Conservation (phyloP, 1,139 yeast species). For the Candida frijolesensis region DNA sequence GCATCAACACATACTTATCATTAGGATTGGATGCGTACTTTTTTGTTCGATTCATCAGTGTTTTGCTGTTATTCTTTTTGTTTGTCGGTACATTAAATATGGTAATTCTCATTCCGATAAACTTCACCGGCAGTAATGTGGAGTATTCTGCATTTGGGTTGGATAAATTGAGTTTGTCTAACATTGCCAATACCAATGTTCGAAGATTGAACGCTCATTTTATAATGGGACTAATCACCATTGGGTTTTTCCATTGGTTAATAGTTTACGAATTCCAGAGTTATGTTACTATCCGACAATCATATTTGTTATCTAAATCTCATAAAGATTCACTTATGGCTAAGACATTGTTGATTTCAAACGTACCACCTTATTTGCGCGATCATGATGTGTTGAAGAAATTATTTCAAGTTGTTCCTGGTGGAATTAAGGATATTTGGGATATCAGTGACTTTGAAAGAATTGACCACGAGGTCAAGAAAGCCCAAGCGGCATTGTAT, state of each 20-base stretch:
- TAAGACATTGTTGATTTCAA: conserved; percentile 49
- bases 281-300: conserved; percentile 47
- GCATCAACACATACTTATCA: conserved; percentile 44
- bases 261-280: conserved; percentile 52
- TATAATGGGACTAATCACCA: conserved; percentile 50
- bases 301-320: conserved; percentile 30
- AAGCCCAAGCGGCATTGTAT: conserved; percentile 35
- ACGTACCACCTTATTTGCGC: conserved; percentile 44
- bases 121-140: conserved; percentile 44
- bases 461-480: conserved; percentile 30
- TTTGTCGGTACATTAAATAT: conserved; percentile 53
- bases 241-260: conserved; percentile 55
- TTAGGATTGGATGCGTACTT: conserved; percentile 70
- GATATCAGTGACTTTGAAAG: conserved; percentile 47
- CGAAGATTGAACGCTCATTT: conserved; percentile 55
- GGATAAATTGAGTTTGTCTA: conserved; percentile 63
- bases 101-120: conserved; percentile 58
- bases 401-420: conserved; percentile 40
- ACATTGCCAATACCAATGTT: conserved; percentile 52
- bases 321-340: conserved; percentile 30
- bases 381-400: conserved; percentile 26
- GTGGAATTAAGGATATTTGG: conserved; percentile 53
- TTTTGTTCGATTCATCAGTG: conserved; percentile 55
- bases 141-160: conserved; percentile 46
- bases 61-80: conserved; percentile 49